These are phyloP conservation scores for Plasmodium berghei DNA, from an alignment of 169 alveolate species.

Conservation along the genomic window DNA sequence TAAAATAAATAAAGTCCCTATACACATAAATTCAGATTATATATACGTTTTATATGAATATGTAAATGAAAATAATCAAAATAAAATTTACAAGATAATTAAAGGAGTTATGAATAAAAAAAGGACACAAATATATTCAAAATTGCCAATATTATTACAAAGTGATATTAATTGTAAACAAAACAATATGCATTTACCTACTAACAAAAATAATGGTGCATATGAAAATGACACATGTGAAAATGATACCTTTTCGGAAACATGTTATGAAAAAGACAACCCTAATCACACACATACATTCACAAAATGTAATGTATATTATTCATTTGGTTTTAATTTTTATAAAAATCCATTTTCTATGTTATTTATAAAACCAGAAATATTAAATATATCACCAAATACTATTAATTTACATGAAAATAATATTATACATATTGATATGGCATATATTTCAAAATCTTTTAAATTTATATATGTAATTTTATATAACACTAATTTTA, in stretches of 20 bases:
- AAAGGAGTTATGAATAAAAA: constrained; percentile 44
- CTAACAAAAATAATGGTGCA: not conserved
- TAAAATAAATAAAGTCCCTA: constrained; percentile 55
- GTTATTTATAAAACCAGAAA: constrained; percentile 57
- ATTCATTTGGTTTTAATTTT: constrained; percentile 24
- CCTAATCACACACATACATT: not conserved
- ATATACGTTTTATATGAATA: constrained; percentile 21
- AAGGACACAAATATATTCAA: constrained; percentile 32
- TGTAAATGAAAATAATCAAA: constrained; percentile 20
- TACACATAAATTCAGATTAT: constrained; percentile 2
- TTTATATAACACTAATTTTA: constrained; percentile 29
- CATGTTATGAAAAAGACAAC: not conserved
- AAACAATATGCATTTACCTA: not conserved
- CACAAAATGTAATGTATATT: constrained; percentile 22
- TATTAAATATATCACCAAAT: constrained; percentile 43
- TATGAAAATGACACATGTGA: no score
- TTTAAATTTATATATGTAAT: constrained; percentile 34
- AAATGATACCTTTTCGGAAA: not conserved
- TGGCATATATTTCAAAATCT: constrained; percentile 25
- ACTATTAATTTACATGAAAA: constrained; percentile 9
- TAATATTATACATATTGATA: constrained; percentile 26
- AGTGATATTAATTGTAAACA: not conserved
- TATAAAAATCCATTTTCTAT: constrained; percentile 24
- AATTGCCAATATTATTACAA: not conserved
- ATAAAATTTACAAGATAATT: constrained; percentile 14